Evolutionary conservation across 768 basidiomycete species (phyloP), one percentile per base, ranked within the genome.

Genomic region (Butyriboletus loyo): DNA sequence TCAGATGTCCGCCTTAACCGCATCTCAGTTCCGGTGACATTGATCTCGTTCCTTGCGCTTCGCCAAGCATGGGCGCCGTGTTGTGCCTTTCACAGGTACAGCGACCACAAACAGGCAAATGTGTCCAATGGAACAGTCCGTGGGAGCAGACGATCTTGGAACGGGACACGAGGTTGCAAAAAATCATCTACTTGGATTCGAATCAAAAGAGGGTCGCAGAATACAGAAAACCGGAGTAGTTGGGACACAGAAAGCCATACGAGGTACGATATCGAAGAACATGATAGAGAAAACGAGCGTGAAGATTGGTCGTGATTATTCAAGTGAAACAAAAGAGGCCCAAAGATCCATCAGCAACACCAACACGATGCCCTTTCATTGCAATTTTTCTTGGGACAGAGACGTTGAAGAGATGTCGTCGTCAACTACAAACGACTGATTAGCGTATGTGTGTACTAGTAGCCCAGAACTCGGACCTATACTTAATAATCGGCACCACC

Each of bases 271-370:
- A 46, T 13, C 10, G 22, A 15, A 5, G 2, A 40, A 43, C 36
- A 42, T n/a, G 2, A 5, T 5, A 10, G 17, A 31, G 11, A 3
- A 13, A 61, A 52, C 0, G 59, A 61, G 39, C 24, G 52, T 50
- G 34, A 31, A 21, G 25, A 31, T 47, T 36, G 48, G 42, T 35
- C 44, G 9, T 54, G 17, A 30, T 46, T 36, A 15, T 37, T 14
- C 19, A 7, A 24, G 32, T 7, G n/a, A 31, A 15, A 43, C n/a
- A 6, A 24, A 10, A 6, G 7, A 35, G 1, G 14, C 4, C n/a
- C 19, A 30, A 36, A 34, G 17, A 49, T 41, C 54, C 49, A 50
- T 31, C 32, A 22, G 25, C 35, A 25, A 17, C 24, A 22, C 42
- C 31, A 27, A 19, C 42, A 32, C 19, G 19, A 15, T 9, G 30